Conservation (phyloP, 306 rosid species). For the Comarum palustre region DNA sequence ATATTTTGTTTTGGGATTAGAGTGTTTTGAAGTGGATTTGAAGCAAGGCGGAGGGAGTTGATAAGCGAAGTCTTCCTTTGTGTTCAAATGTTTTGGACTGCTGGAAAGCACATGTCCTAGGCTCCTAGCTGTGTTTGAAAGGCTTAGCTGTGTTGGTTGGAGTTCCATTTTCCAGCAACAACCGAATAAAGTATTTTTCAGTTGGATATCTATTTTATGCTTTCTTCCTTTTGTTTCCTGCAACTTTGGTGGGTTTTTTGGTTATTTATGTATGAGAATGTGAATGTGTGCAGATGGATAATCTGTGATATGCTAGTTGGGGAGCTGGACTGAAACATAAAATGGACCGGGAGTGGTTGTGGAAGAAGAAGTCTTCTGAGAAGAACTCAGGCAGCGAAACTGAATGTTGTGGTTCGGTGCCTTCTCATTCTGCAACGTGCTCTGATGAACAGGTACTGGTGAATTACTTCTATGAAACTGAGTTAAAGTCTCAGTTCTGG, state of each 20-base stretch:
- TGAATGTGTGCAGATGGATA: constrained; percentile 35
- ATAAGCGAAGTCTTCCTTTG: constrained; percentile 29
- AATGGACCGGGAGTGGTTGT: constrained; percentile 82
- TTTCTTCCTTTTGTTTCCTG: constrained; percentile 11
- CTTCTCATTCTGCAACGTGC: constrained; percentile 71
- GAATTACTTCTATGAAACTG: constrained; percentile 10
- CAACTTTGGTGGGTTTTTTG: constrained; percentile 16
- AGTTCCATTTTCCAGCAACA: constrained; percentile 10
- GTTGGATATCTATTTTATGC: constrained; percentile 21
- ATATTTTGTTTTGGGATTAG: constrained; percentile 26
- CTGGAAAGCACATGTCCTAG: constrained; percentile 23
- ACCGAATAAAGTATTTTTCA: not conserved
- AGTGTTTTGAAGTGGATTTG: constrained; percentile 34
- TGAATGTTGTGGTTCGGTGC: constrained; percentile 77
- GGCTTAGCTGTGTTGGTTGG: constrained; percentile 24
- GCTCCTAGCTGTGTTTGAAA: constrained; percentile 24
- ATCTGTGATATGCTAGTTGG: constrained; percentile 30
- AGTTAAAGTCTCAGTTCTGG: constrained; percentile 3
- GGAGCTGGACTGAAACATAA: constrained; percentile 29
- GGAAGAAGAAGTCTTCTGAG: constrained; percentile 79
- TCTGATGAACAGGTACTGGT: constrained; percentile 73
- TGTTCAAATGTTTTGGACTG: constrained; percentile 21
- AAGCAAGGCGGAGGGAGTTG: constrained; percentile 42
- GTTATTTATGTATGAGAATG: constrained; percentile 8
- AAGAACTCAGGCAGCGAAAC: constrained; percentile 69